Percentiles rank a stretch among this genome's conserved stretches.
Conservation (phyloP, 768 basidiomycete genomes). For the Lactarius akahatsu region DNA sequence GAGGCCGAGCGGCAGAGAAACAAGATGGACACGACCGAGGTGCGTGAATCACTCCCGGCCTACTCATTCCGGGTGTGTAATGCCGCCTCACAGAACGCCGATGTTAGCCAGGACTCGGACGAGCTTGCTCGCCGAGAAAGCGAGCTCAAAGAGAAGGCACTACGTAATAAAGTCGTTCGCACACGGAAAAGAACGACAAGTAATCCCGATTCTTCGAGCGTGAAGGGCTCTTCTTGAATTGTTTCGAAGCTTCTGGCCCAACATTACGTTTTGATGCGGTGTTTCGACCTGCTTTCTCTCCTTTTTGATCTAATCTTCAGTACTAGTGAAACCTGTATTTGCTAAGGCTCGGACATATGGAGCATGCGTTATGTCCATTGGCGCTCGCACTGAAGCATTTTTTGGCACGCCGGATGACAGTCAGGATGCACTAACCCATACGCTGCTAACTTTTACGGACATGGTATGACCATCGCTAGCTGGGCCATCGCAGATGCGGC, state of each 20-base stretch:
- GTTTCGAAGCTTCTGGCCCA: not conserved
- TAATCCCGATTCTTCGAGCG: constrained; percentile 12
- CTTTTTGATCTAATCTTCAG: constrained; percentile 24
- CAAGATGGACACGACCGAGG: constrained; percentile 47
- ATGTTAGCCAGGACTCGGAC: constrained; percentile 26
- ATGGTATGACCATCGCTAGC: not conserved
- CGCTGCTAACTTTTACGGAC: not conserved
- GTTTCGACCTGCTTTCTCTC: constrained; percentile 18
- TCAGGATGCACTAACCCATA: not conserved
- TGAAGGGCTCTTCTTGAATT: constrained; percentile 7
- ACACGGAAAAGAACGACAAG: constrained; percentile 50
- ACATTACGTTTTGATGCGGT: constrained; percentile 12
- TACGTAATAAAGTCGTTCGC: constrained; percentile 79
- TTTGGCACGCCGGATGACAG: not conserved
- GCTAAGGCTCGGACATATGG: constrained; percentile 11
- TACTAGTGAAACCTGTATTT: constrained; percentile 25
- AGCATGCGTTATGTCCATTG: constrained; percentile 10
- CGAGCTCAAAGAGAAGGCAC: constrained; percentile 76
- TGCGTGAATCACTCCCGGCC: constrained; percentile 18
- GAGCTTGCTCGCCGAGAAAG: constrained; percentile 72
- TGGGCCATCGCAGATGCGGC: not conserved
- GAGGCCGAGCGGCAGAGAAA: constrained; percentile 52
- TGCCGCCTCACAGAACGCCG: constrained; percentile 18
- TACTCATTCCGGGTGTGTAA: not conserved
- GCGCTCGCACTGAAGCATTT: constrained; percentile 2